These are phyloP conservation scores for Cladosporium sp. DNA, from an alignment of 2,329 filamentous ascomycete genomes.

Conservation along the genomic window DNA sequence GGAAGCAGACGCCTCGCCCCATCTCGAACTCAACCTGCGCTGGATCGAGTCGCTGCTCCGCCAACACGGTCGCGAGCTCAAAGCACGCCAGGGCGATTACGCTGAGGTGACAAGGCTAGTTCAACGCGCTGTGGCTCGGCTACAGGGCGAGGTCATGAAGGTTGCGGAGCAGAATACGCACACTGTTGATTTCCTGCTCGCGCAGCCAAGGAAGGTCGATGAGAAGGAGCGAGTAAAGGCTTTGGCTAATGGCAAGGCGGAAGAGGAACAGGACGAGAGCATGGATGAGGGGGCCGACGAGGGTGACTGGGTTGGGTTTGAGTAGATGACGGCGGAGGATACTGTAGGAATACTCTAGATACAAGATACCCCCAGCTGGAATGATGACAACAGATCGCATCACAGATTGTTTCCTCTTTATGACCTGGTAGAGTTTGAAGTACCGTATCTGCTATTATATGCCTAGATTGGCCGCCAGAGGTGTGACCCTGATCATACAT, in stretches of 20 bases:
- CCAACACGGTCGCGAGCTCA: constrained; percentile 77
- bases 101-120: constrained; percentile 81
- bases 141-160: constrained; percentile 74
- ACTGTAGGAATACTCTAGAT: not conserved
- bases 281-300: constrained; percentile 28
- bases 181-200: constrained; percentile 74
- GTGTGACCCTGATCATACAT: too few relatives aligned
- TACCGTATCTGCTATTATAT: too few relatives aligned
- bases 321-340: constrained; percentile 15
- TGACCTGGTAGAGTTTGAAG: too few relatives aligned
- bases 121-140: constrained; percentile 69
- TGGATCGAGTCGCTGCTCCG: constrained; percentile 83
- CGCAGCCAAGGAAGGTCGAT: constrained; percentile 22
- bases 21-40: constrained; percentile 87
- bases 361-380: constrained; percentile 5
- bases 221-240: constrained; percentile 2
- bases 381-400: not conserved
- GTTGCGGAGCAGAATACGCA: constrained; percentile 85
- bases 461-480: too few relatives aligned
- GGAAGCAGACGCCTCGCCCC: constrained; percentile 82
- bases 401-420: not conserved
- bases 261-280: constrained; percentile 4
- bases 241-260: constrained; percentile 6
- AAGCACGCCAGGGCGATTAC: constrained; percentile 70
- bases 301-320: constrained; percentile 28